Evolutionary conservation across 2,329 filamentous ascomycete genomes (phyloP).

Genomic region (Curvularia hawaiiensis): DNA sequence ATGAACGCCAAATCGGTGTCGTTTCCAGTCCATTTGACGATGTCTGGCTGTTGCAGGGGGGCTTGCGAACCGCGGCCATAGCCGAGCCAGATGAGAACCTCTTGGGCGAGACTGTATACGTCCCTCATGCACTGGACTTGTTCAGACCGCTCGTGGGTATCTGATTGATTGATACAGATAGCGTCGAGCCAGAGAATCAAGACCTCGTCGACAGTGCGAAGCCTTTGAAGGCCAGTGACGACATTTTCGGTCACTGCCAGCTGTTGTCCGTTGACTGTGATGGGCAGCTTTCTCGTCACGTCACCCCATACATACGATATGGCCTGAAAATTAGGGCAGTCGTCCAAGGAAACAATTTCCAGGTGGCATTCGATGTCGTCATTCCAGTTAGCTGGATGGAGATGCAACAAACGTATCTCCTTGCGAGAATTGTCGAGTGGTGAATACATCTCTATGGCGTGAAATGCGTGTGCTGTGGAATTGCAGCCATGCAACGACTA

Average conservation of each 20-base stretch:
- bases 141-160: conserved; percentile 7
- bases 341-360: conserved; percentile 1
- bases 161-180: conserved; percentile 21
- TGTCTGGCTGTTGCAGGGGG: neutral
- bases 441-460: neutral
- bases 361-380: neutral
- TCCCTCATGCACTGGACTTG: conserved; percentile 19
- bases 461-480: neutral
- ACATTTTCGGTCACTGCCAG: conserved; percentile 4
- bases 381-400: neutral
- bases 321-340: conserved; percentile 3
- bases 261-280: neutral
- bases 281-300: neutral
- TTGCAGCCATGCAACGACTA: neutral
- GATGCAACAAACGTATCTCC: conserved; percentile 9
- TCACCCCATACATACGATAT: conserved; percentile 13
- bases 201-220: neutral
- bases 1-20: neutral
- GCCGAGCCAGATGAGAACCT: conserved; percentile 6
- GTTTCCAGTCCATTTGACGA: neutral
- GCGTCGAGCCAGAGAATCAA: conserved; percentile 15
- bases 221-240: neutral
- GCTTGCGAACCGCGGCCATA: neutral
- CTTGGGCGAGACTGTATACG: conserved; percentile 12
- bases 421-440: neutral